These are phyloP conservation scores for Glebionis coronaria DNA, from an alignment of 129 eudicot species.

Conservation along the genomic window DNA sequence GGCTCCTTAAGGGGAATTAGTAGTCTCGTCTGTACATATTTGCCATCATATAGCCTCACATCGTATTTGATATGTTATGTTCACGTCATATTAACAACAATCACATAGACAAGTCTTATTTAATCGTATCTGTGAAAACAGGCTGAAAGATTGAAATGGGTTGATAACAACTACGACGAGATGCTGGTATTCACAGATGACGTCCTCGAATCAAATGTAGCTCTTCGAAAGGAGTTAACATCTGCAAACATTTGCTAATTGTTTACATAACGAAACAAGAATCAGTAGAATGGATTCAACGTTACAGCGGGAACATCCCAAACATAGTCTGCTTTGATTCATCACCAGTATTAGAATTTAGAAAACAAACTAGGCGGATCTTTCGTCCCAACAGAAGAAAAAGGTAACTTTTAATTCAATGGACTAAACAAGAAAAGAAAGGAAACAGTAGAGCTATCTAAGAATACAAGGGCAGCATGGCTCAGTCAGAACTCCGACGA, in stretches of 20 bases:
- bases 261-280: slow-evolving; percentile 63
- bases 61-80: no score
- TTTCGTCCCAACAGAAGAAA: slow-evolving; percentile 21
- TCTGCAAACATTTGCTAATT: slow-evolving; percentile 56
- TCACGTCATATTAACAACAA: no score
- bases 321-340: slow-evolving; percentile 80
- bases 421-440: slow-evolving; percentile 37
- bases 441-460: slow-evolving; percentile 48
- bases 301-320: slow-evolving; percentile 42
- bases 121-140: no score
- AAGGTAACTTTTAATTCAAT: slow-evolving; percentile 29
- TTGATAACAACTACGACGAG: slow-evolving; percentile 72
- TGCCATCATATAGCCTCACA: no score
- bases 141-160: slow-evolving; percentile 85
- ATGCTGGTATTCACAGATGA: slow-evolving; percentile 70
- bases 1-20: no score
- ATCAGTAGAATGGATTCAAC: slow-evolving; percentile 57
- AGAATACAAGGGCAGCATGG: slow-evolving; percentile 81
- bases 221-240: slow-evolving; percentile 38
- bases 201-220: slow-evolving; percentile 26
- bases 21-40: no score
- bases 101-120: no score
- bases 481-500: slow-evolving; percentile 79
- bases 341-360: slow-evolving; percentile 46
- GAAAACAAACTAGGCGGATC: slow-evolving; percentile 82